These are phyloP conservation scores for Xylaria nigripes DNA, from an alignment of 495 filamentous ascomycete species.

Conservation along the genomic window DNA sequence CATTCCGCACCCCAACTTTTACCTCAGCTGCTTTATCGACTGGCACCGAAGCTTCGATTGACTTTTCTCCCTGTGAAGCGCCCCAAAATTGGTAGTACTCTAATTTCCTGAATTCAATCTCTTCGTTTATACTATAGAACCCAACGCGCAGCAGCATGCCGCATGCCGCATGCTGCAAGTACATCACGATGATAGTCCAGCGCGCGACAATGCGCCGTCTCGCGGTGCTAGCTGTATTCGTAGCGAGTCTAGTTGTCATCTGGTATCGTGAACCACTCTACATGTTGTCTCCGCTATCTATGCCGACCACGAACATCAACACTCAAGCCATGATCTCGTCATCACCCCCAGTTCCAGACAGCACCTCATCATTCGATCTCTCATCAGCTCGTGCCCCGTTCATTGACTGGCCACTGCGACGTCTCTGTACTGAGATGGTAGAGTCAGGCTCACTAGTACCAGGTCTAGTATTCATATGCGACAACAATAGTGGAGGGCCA, in stretches of 20 bases:
- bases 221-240: not conserved
- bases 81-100: not conserved
- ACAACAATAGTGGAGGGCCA: constrained; percentile 45
- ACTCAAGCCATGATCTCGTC: not conserved
- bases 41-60: not conserved
- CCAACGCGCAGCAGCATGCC: not conserved
- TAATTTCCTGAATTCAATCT: not conserved
- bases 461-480: constrained; percentile 39
- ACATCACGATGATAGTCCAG: not conserved
- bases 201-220: not conserved
- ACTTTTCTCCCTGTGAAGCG: not conserved
- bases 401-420: constrained; percentile 37
- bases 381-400: constrained; percentile 33
- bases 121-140: not conserved
- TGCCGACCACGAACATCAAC: not conserved
- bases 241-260: not conserved
- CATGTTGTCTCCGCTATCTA: not conserved
- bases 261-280: not conserved
- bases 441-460: constrained; percentile 18
- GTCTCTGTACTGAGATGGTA: constrained; percentile 35
- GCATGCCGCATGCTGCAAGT: not conserved
- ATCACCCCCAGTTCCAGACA: not conserved
- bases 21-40: too few species aligned
- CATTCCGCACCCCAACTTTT: not conserved
- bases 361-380: constrained; percentile 17